Evolutionary conservation across 495 filamentous ascomycete genomes (phyloP), one percentile per base, ranked within the genome.

Genomic region (Lophiotrema nucula): DNA sequence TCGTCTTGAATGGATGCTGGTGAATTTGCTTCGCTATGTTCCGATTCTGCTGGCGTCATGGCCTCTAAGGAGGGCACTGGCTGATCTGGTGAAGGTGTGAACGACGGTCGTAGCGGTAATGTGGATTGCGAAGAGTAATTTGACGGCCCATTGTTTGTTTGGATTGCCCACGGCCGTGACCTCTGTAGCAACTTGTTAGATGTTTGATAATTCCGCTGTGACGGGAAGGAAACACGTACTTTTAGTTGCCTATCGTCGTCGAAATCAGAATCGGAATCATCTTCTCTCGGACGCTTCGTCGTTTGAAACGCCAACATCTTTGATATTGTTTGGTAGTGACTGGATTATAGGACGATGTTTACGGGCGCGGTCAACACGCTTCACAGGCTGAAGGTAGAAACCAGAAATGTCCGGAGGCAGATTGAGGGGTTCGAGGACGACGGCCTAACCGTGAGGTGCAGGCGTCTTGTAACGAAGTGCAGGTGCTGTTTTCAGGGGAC

Each of bases 1-100:
- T 63, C 31, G 49, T 65, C 57, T 38, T 64, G 57, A 22, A 60
- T 49, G 25, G 53, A 62, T 22, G 56, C 63, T 6, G 67, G 60
- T 4, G 60, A 60, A 47, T 50, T 41, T 19, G 57, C 46, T 26
- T 43, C 53, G 45, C 49, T 53, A 19, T 49, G 27, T 13, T 64
- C 60, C 4, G 55, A 61, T 8, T 53, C 47, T 31, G 56, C 47
- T 6, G 60, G 60, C 4, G 55, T 64, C 55, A 64, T 52, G 45
- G 47, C 46, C 41, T 53, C 68, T 44, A 46, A 58, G 61, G 23
- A 43, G 13, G 51, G 27, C 12, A 53, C 33, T 4, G 16, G 18
- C n/a, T 38, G 46, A 16, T 44, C 43, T 12, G 64, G 59, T 15
- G 64, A 62, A 8, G 58, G 54, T 19, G 58, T 22, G 28, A 56